These are phyloP conservation scores for Zychaea mexicana DNA, from an alignment of 371 early-diverging fungal species.

Conservation along the genomic window DNA sequence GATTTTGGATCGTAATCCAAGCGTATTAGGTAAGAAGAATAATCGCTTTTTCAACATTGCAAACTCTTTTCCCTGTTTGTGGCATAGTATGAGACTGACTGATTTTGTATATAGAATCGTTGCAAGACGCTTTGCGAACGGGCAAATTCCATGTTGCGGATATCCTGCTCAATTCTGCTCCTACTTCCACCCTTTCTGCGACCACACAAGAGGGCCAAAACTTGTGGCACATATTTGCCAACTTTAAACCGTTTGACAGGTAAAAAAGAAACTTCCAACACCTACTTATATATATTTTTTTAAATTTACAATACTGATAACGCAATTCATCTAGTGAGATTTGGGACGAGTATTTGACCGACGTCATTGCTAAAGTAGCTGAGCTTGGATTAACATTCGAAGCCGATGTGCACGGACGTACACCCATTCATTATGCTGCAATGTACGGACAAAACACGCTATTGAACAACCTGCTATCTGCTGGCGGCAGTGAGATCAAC, in stretches of 20 bases:
- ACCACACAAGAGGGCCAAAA: conserved; percentile 27
- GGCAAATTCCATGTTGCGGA: conserved; percentile 60
- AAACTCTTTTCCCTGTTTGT: neutral
- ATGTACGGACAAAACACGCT: conserved; percentile 40
- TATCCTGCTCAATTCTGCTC: conserved; percentile 33
- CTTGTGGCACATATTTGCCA: conserved; percentile 50
- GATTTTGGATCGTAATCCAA: conserved; percentile 42
- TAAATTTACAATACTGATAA: too few relatives aligned
- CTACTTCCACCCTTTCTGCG: conserved; percentile 11
- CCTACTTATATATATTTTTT: neutral
- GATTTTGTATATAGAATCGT: conserved; percentile 22
- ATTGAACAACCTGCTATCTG: conserved; percentile 24
- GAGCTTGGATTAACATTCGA: conserved; percentile 15
- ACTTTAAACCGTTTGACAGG: conserved; percentile 47
- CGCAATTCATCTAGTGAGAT: conserved; percentile 20
- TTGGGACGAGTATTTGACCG: conserved; percentile 55
- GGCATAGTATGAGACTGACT: too few relatives aligned
- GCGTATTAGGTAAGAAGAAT: conserved; percentile 30
- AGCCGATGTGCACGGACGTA: conserved; percentile 30
- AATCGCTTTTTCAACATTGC: neutral
- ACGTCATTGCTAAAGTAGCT: conserved; percentile 26
- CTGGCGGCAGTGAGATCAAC: conserved; percentile 9
- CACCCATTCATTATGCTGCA: conserved; percentile 57
- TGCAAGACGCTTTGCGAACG: conserved; percentile 48
- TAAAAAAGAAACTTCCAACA: conserved; percentile 6